A percentile compares a stretch with the other conserved stretches of the same genome.
phyloP scores from a whole-genome alignment of 176 grass and related monocot genomes.

The Lolium perenne region DNA sequence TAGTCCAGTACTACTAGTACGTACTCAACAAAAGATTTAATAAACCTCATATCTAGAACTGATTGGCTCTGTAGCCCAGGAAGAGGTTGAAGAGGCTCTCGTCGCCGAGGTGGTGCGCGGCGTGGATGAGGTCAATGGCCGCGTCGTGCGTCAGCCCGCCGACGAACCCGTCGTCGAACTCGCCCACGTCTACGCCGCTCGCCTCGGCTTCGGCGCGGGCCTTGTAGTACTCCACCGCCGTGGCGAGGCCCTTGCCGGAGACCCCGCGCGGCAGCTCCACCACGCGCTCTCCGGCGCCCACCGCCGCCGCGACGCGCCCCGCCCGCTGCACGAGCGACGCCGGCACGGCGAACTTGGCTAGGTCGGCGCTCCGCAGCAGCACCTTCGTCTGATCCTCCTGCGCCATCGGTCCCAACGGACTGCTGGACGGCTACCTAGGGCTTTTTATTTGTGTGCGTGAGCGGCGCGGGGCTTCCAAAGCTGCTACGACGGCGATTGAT shows the following conservation, averaged over 20 bases:
- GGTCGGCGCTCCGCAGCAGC: constrained; percentile 48
- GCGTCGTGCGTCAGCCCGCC: constrained; percentile 41
- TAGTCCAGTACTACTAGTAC: too few species aligned
- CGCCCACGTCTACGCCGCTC: background rate
- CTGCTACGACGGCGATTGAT: background rate
- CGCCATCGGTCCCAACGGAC: background rate
- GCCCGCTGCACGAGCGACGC: constrained; percentile 1
- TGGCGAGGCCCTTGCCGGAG: constrained; percentile 26
- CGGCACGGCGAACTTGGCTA: constrained; percentile 29
- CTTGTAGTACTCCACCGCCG: constrained; percentile 45
- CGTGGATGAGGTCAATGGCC: constrained; percentile 48
- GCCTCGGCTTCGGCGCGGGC: background rate
- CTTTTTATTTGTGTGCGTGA: background rate
- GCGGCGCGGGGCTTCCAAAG: constrained; percentile 2
- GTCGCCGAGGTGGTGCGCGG: constrained; percentile 42
- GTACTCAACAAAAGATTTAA: too few species aligned
- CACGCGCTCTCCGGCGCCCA: background rate
- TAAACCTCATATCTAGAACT: background rate
- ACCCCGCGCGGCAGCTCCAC: constrained; percentile 43
- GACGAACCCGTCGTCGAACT: constrained; percentile 37
- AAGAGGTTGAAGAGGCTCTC: constrained; percentile 23
- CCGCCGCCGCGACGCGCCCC: constrained; percentile 15
- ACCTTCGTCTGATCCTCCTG: background rate
- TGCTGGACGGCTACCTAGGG: background rate
- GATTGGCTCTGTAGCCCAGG: background rate